Percentiles rank a stretch among this genome's conserved stretches.
These are phyloP conservation scores for Cryptosporidium felis DNA, from an alignment of 169 alveolate species.

Conservation along the genomic window DNA sequence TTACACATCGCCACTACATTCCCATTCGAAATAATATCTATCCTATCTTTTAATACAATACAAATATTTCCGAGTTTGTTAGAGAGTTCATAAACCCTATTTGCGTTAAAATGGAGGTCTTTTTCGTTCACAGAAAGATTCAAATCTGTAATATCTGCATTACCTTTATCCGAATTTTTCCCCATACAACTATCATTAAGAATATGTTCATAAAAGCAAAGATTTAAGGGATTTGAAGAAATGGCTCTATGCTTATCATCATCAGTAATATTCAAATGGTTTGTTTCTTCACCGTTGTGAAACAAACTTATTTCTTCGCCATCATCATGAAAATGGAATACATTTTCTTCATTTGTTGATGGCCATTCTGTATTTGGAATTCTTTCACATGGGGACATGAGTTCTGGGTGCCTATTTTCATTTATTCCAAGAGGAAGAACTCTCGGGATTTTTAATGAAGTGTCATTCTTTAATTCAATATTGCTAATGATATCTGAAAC, in stretches of 20 bases:
- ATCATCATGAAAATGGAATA: conserved; percentile 33
- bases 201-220: conserved; percentile 55
- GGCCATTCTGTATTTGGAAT: conserved; percentile 59
- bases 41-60: conserved; percentile 80
- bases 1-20: conserved; percentile 78
- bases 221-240: conserved; percentile 23
- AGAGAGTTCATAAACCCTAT: conserved; percentile 25
- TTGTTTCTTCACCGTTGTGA: not conserved
- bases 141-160: conserved; percentile 18
- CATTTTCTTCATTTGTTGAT: conserved; percentile 1
- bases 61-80: conserved; percentile 44
- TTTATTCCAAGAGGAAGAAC: conserved; percentile 52
- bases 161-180: conserved; percentile 51
- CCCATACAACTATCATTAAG: conserved; percentile 30
- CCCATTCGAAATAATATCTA: conserved; percentile 87
- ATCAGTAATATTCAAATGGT: not conserved
- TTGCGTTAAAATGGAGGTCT: not conserved
- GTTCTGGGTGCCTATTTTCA: not conserved
- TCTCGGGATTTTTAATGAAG: conserved; percentile 9
- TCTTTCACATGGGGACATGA: conserved; percentile 55
- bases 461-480: not conserved
- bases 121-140: not conserved
- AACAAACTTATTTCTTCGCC: conserved; percentile 61
- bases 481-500: not conserved
- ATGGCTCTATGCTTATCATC: not conserved